Evolutionary conservation across 1,139 yeast genomes (phyloP), one percentile per base, ranked within the genome.

Genomic region (Yamadazyma diddensiae): DNA sequence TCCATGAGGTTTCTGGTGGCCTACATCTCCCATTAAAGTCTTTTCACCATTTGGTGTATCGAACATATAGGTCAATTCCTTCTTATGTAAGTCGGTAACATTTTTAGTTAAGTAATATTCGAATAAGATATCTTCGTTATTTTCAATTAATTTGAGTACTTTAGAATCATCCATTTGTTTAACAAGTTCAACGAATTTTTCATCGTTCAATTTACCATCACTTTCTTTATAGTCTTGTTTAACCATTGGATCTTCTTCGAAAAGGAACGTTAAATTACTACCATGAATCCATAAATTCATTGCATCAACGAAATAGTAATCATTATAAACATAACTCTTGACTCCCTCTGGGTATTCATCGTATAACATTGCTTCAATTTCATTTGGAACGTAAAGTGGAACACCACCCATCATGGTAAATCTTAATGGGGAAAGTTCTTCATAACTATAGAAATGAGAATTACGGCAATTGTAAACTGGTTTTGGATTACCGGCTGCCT

Each of bases 381-480:
- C 51, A 20, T 49, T 41, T 1, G 70, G 70, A 24, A 62, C 45
- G 36, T 59, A 61, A 0, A 60, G 52, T 16, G 55, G 54, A 27
- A 57, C 57, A 1, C 70, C 70, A 36, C 64, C 70, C 30, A 55
- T 46, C 33, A 52, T 38, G 1, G 68, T 43, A 24, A 57, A 39
- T 27, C 45, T 47, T 19, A 65, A 45, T 0, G 71, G 72, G 20
- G 49, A 38, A 11, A 65, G 33, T 38, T 63, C 70, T n/a, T 40
- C 40, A 12, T 62, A 45, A 27, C 46, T 38, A 18, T 49, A 47
- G 45, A 63, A 72, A 52, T 72, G 77, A 33, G 56, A 54, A 47
- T 72, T 69, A 23, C 75, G 52, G 48, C 78, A 71, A 41, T 70
- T 70, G 47, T 60, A 67, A 6, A 55, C 55, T 29, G 62, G 54